Evolutionary conservation across 2,329 filamentous ascomycete species (phyloP).

Genomic region (Acarospora socialis): DNA sequence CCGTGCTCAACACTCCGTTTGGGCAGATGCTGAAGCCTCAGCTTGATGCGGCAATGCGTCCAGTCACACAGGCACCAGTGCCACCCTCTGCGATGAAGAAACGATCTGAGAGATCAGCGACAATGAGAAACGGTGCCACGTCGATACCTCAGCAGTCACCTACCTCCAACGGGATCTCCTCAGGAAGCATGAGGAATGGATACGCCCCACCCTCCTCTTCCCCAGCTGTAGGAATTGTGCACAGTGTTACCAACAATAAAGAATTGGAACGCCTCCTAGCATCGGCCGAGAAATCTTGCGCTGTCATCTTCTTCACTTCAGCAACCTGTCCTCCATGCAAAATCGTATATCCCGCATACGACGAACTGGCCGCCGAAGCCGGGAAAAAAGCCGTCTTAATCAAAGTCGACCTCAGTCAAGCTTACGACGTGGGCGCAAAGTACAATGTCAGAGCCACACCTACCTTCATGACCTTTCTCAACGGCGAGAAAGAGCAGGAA

Average conservation of each 20-base stretch:
- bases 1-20: constrained; percentile 72
- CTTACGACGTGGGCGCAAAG: constrained; percentile 47
- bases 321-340: constrained; percentile 77
- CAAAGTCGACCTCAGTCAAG: constrained; percentile 64
- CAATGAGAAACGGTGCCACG: no score
- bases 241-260: constrained; percentile 42
- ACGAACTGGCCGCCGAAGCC: constrained; percentile 61
- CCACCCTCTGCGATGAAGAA: constrained; percentile 21
- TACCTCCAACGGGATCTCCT: constrained; percentile 9
- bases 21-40: constrained; percentile 78
- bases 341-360: constrained; percentile 65
- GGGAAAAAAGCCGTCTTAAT: constrained; percentile 56
- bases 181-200: not conserved
- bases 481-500: constrained; percentile 58
- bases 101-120: constrained; percentile 14
- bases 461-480: constrained; percentile 75
- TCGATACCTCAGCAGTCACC: constrained; percentile 12
- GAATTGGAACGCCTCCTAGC: constrained; percentile 48
- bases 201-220: constrained; percentile 6
- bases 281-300: constrained; percentile 50
- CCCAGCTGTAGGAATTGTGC: constrained; percentile 36
- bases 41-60: constrained; percentile 49
- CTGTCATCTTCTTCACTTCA: constrained; percentile 85
- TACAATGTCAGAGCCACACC: constrained; percentile 66
- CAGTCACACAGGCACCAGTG: constrained; percentile 44